A percentile compares a stretch with the other conserved stretches of the same genome.
Conservation (phyloP, 2,329 filamentous ascomycete species). For the Pseudogymnoascus sp. region DNA sequence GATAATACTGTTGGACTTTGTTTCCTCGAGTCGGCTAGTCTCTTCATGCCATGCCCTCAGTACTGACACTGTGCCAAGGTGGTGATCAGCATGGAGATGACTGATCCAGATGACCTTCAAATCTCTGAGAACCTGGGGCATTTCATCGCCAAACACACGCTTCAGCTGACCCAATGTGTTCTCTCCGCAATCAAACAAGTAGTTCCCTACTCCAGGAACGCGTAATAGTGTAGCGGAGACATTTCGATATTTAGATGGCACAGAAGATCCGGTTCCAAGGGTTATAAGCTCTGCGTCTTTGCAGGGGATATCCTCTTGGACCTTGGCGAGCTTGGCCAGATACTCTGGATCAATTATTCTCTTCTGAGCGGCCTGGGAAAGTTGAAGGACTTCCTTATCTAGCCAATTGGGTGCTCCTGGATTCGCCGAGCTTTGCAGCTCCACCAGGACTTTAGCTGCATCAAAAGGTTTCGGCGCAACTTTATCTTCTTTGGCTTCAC, state of each 20-base stretch:
- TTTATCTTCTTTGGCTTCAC: background rate
- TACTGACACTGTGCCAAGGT: conserved; percentile 76
- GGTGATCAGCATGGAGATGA: conserved; percentile 93
- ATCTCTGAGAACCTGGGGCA: conserved; percentile 66
- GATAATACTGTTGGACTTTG: conserved; percentile 40
- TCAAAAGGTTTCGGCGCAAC: conserved; percentile 35
- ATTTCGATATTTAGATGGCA: conserved; percentile 90
- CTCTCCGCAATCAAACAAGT: conserved; percentile 87
- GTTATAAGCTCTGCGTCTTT: conserved; percentile 76
- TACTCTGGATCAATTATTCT: conserved; percentile 40
- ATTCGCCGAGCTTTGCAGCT: conserved; percentile 23
- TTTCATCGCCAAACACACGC: conserved; percentile 62
- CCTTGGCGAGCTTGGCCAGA: conserved; percentile 41
- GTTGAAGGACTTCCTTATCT: conserved; percentile 41
- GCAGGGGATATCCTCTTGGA: conserved; percentile 61
- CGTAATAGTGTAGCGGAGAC: conserved; percentile 83
- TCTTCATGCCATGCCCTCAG: conserved; percentile 72
- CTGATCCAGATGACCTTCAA: conserved; percentile 86
- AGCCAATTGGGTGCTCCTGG: background rate
- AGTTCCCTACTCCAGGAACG: conserved; percentile 79
- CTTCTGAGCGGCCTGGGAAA: conserved; percentile 45
- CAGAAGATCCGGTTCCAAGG: conserved; percentile 83
- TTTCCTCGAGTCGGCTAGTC: conserved; percentile 34
- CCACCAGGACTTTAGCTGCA: conserved; percentile 36
- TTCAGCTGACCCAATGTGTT: conserved; percentile 83